Base-by-base conservation (phyloP, 1,284 basidiomycete species). In the Moesziomyces sp. region DNA sequence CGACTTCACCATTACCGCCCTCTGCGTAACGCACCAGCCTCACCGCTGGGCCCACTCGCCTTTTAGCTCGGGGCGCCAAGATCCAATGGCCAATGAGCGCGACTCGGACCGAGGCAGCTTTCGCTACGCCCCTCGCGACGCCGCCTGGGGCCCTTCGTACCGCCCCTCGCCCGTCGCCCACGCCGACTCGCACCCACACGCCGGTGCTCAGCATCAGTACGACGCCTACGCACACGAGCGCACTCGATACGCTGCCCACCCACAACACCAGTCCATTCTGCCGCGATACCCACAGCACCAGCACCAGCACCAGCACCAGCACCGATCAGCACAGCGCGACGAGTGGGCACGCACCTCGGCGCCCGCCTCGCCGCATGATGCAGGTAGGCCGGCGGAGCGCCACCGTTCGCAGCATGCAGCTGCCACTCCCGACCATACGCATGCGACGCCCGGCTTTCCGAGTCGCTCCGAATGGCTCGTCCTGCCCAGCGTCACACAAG, bases 31-130 rank as follows among this genome's bases (percentile, higher is more conserved):
- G 9, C 52, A 62, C 69, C 69, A 67, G 69, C 69, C 66, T 52
- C 53, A 63, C 56, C 62, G 69, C 69, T 72, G 63, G 69, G 58
- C 63, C 38, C 46, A 51, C 44, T 52, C 51, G 43, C 63, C 50
- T 42, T 62, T 58, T 13, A 49, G 59, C 50, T 60, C 58, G 50
- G 53, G 57, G 40, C 49, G 51, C 23, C 52, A 43, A n/a, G 68
- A 61, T 71, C 68, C 58, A 57, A 71, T 71, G 68, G 58, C 54
- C 42, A 54, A 70, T 59, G 61, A 71, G 53, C 58, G 62, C 24
- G 61, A 60, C 61, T 52, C 58, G 47, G 53, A 58, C 42, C 46
- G 57, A 56, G 57, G 60, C 52, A 55, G n/a, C 24, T 47, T 52
- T 56, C 56, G 66, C 56, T 56, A 52, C 56, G 26, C 52, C n/a